Percentiles rank a stretch among this genome's conserved stretches.
These are phyloP conservation scores for Teratosphaeria epicoccoides DNA, from an alignment of 2,329 filamentous ascomycete species.

Conservation along the genomic window DNA sequence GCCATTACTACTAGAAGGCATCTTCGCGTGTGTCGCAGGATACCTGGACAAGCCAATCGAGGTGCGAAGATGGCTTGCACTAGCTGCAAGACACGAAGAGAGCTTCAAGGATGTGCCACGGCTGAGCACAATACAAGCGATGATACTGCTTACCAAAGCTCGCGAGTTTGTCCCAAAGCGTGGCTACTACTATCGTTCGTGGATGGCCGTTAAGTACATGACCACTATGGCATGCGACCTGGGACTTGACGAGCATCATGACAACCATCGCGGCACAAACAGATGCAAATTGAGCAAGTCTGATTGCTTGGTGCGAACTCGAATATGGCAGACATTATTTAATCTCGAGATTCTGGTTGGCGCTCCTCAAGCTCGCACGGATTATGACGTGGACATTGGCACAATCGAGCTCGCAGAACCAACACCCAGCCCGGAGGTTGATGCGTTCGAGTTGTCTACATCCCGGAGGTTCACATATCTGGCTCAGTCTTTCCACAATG, in stretches of 20 bases:
- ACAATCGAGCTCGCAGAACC: conserved; percentile 65
- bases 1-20: conserved; percentile 74
- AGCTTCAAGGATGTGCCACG: conserved; percentile 88
- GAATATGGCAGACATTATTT: conserved; percentile 84
- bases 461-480: conserved; percentile 79
- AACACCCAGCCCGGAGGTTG: conserved; percentile 52
- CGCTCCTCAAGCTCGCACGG: conserved; percentile 70
- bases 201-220: conserved; percentile 89
- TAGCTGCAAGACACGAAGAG: conserved; percentile 81
- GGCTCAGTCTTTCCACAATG: conserved; percentile 63
- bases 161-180: conserved; percentile 84
- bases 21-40: conserved; percentile 80
- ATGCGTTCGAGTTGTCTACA: conserved; percentile 65
- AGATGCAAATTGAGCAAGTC: conserved; percentile 58
- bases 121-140: conserved; percentile 80
- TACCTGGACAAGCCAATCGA: conserved; percentile 73
- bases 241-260: conserved; percentile 75
- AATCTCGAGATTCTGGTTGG: conserved; percentile 86
- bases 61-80: conserved; percentile 83
- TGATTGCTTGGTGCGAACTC: conserved; percentile 74
- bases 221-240: conserved; percentile 90
- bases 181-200: conserved; percentile 93
- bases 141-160: conserved; percentile 80
- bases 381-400: conserved; percentile 64
- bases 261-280: conserved; percentile 59